Conservation (phyloP, 257 asterid species). For the Ehretia macrophylla region DNA sequence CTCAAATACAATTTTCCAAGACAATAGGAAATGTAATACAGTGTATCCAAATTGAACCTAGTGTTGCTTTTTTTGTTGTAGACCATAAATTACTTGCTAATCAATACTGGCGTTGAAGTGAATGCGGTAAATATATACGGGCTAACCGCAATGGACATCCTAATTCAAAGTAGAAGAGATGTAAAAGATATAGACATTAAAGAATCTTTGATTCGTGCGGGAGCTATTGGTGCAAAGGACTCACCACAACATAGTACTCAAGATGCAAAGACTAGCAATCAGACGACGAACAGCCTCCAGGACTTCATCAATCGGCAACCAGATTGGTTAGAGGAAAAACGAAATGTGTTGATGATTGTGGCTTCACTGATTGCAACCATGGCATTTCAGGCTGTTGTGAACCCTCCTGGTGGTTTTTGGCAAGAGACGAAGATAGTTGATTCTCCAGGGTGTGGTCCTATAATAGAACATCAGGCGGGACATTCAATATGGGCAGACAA, state of each 20-base stretch:
- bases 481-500: slow-evolving; percentile 31
- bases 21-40: no score
- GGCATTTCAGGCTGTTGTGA: slow-evolving; percentile 37
- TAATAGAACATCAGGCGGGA: slow-evolving; percentile 16
- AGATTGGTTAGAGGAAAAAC: slow-evolving; percentile 31
- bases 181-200: slow-evolving; percentile 37
- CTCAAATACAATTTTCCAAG: no score
- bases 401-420: slow-evolving; percentile 43
- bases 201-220: slow-evolving; percentile 16
- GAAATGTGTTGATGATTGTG: slow-evolving; percentile 36
- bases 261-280: slow-evolving; percentile 1
- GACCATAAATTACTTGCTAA: slow-evolving; percentile 30
- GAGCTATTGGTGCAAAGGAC: slow-evolving; percentile 27
- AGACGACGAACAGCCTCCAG: background rate
- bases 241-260: slow-evolving; percentile 16
- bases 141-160: slow-evolving; percentile 32
- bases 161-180: slow-evolving; percentile 35
- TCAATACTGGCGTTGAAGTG: slow-evolving; percentile 24
- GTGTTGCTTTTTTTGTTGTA: slow-evolving; percentile 4
- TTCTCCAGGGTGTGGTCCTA: background rate
- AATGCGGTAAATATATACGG: slow-evolving; percentile 28
- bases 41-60: no score
- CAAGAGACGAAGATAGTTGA: slow-evolving; percentile 25
- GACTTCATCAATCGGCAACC: slow-evolving; percentile 16
- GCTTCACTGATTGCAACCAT: slow-evolving; percentile 35